Conservation (phyloP, 2,329 filamentous ascomycete genomes). For the Zymoseptoria tritici region DNA sequence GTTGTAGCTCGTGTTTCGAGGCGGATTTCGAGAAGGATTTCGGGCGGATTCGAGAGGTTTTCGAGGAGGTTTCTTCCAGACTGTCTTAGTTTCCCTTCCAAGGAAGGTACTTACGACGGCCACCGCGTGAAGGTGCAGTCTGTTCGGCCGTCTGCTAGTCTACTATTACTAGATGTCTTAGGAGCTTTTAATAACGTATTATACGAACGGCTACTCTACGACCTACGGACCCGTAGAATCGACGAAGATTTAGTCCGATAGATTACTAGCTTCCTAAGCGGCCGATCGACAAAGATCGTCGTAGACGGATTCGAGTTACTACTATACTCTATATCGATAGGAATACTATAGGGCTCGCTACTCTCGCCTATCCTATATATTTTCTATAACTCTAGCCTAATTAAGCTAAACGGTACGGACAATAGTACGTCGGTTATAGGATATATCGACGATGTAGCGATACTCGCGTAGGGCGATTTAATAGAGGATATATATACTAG, state of each 20-base stretch:
- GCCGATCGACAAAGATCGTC: neutral
- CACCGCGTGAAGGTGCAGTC: too few relatives aligned
- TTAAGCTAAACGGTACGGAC: neutral
- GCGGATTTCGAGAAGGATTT: too few relatives aligned
- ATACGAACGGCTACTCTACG: too few relatives aligned
- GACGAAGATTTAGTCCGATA: neutral
- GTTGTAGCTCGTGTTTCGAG: too few relatives aligned
- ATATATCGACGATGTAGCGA: neutral
- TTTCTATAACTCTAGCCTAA: conserved; percentile 1
- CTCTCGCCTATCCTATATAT: conserved; percentile 1
- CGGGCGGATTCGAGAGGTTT: too few relatives aligned
- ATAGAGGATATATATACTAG: neutral
- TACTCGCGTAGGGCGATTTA: neutral
- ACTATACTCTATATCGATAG: neutral
- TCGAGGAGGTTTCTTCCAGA: too few relatives aligned
- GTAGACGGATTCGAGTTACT: neutral
- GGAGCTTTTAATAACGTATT: too few relatives aligned
- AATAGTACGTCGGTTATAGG: neutral
- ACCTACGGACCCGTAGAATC: neutral
- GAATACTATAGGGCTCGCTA: neutral
- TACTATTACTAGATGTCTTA: too few relatives aligned
- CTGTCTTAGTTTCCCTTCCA: too few relatives aligned
- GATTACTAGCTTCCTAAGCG: neutral
- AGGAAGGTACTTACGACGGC: too few relatives aligned
- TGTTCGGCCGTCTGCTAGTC: too few relatives aligned